Evolutionary conservation across 2,329 filamentous ascomycete genomes (phyloP).

Genomic region (Sporothrix brasiliensis): DNA sequence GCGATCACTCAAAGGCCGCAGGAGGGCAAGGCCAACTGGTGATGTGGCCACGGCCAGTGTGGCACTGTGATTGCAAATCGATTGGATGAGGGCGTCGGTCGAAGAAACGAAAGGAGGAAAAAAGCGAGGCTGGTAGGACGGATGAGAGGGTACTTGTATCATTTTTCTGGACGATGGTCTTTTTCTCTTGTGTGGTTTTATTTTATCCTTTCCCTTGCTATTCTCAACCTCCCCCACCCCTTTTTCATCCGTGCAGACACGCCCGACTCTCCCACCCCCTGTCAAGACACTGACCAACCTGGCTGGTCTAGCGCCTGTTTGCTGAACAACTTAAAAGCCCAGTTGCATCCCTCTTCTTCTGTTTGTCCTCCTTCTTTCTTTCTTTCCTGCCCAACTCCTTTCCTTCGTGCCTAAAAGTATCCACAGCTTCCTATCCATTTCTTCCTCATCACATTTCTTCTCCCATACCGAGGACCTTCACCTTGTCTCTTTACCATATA

Average conservation of each 20-base stretch:
- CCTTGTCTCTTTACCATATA: neutral
- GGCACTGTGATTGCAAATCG: slow-evolving; percentile 8
- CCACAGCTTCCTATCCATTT: slow-evolving; percentile 27
- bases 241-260: slow-evolving; percentile 13
- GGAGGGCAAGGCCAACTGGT: neutral
- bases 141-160: slow-evolving; percentile 15
- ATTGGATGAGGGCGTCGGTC: neutral
- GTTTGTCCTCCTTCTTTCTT: slow-evolving; percentile 30
- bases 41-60: slow-evolving; percentile 11
- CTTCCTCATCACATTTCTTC: neutral
- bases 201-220: neutral
- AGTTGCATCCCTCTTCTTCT: slow-evolving; percentile 38
- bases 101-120: neutral
- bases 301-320: neutral
- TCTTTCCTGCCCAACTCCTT: slow-evolving; percentile 40
- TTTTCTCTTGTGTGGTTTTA: neutral
- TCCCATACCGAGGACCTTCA: slow-evolving; percentile 5
- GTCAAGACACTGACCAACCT: slow-evolving; percentile 7
- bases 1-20: neutral
- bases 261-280: neutral
- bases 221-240: neutral
- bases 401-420: slow-evolving; percentile 40
- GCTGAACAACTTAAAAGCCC: slow-evolving; percentile 35
- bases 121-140: neutral
- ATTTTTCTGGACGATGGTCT: neutral